phyloP scores from a whole-genome alignment of 257 asterid species.

The Echium plantagineum region DNA sequence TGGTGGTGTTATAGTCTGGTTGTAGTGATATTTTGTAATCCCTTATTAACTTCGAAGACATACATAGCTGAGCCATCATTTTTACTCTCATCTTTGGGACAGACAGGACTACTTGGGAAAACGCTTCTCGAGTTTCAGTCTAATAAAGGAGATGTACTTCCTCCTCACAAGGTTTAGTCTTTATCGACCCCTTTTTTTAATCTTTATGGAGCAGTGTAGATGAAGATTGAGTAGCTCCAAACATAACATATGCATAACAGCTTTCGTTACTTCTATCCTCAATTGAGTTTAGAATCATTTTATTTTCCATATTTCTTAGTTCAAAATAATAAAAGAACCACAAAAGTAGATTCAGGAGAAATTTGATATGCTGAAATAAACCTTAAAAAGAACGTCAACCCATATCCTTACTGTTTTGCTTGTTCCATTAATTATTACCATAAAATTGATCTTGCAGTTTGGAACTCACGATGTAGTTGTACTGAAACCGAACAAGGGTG shows the following conservation, averaged over 20 bases:
- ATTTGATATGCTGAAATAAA: no score
- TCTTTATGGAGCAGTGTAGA: background rate
- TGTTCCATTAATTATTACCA: slow-evolving; percentile 8
- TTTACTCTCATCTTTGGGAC: slow-evolving; percentile 19
- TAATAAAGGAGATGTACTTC: slow-evolving; percentile 87
- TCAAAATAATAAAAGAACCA: no score
- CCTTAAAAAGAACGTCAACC: no score
- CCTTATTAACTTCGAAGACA: background rate
- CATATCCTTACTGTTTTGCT: background rate
- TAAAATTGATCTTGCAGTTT: slow-evolving; percentile 35
- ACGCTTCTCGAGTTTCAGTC: slow-evolving; percentile 81
- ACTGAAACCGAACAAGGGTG: slow-evolving; percentile 86
- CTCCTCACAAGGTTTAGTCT: slow-evolving; percentile 70
- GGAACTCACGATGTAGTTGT: slow-evolving; percentile 91
- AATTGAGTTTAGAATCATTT: no score
- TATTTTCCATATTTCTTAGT: no score
- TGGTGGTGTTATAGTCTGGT: background rate
- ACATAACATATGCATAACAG: no score
- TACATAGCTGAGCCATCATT: background rate
- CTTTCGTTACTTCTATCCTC: no score
- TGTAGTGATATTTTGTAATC: background rate
- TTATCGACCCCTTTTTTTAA: background rate
- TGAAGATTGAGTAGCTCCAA: no score
- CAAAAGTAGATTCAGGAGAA: no score
- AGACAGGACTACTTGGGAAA: slow-evolving; percentile 97